These are phyloP conservation scores for Wickerhamiella kazuoi DNA, from an alignment of 805 yeast species.

Conservation along the genomic window DNA sequence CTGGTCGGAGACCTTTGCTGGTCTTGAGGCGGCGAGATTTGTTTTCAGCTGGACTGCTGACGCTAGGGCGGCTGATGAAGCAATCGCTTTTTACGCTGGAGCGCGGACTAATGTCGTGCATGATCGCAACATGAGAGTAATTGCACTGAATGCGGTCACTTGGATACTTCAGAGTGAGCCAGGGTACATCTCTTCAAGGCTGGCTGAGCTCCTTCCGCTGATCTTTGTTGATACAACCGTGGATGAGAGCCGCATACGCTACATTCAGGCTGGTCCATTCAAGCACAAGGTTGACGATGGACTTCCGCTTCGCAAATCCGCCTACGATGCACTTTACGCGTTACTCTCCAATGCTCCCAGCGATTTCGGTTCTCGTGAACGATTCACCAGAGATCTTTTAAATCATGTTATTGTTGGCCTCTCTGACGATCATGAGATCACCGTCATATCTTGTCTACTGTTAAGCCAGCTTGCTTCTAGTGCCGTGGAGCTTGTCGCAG, in stretches of 20 bases:
- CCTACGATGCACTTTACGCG: conserved; percentile 52
- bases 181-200: not conserved
- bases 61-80: not conserved
- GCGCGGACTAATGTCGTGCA: not conserved
- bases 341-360: conserved; percentile 22
- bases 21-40: conserved; percentile 1
- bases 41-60: conserved; percentile 1
- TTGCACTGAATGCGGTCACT: conserved; percentile 1
- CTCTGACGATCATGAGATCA: conserved; percentile 43
- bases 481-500: conserved; percentile 13
- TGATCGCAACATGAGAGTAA: not conserved
- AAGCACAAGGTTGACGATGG: conserved; percentile 70
- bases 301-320: conserved; percentile 48
- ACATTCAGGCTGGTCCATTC: conserved; percentile 74
- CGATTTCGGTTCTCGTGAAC: conserved; percentile 11
- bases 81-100: not conserved
- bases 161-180: conserved; percentile 5
- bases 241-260: conserved; percentile 2
- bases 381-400: conserved; percentile 22
- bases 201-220: not conserved
- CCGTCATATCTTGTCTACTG: conserved; percentile 34
- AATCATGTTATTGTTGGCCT: conserved; percentile 34
- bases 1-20: conserved; percentile 3
- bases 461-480: conserved; percentile 24
- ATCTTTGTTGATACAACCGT: not conserved